Conservation (phyloP, 805 yeast genomes). For the Yarrowia yakushimensis region DNA sequence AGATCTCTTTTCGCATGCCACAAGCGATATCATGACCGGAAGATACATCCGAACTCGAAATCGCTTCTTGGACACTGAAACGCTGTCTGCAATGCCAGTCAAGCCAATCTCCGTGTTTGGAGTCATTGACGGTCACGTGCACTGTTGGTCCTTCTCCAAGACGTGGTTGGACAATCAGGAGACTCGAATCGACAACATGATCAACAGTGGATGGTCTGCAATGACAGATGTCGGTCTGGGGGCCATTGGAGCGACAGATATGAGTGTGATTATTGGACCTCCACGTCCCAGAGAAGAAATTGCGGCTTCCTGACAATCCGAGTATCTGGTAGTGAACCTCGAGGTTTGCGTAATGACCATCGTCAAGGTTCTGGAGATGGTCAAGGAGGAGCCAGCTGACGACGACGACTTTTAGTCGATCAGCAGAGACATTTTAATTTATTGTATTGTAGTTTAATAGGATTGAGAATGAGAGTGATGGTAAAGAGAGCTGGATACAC, state of each 20-base stretch:
- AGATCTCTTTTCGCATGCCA: neutral
- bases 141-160: neutral
- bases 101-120: neutral
- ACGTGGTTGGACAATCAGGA: neutral
- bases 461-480: neutral
- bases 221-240: neutral
- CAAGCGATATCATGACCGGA: neutral
- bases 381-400: neutral
- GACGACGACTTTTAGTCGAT: neutral
- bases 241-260: neutral
- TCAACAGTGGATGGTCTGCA: neutral
- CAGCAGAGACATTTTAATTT: neutral
- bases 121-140: neutral
- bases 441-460: neutral
- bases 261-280: neutral
- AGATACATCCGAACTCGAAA: neutral
- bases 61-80: neutral
- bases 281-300: neutral
- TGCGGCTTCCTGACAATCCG: slow-evolving; percentile 1
- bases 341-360: neutral
- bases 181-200: neutral
- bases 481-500: too few relatives aligned
- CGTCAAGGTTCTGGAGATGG: neutral
- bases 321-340: neutral
- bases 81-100: neutral